These are phyloP conservation scores for Mycena polygramma DNA, from an alignment of 768 basidiomycete species.

Conservation along the genomic window DNA sequence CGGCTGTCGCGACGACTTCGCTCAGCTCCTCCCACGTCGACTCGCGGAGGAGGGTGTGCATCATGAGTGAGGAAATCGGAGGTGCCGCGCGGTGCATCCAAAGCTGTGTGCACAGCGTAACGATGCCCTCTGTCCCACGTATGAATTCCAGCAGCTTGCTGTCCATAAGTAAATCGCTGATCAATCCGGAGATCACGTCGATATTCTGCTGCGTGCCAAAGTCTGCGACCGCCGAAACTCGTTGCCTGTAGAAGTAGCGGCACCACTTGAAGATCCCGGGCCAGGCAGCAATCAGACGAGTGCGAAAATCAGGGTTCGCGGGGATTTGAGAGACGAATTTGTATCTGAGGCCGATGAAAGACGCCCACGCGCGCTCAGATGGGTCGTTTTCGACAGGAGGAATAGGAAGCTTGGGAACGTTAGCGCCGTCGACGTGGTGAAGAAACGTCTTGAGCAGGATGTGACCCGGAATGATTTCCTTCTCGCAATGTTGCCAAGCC, in stretches of 20 bases:
- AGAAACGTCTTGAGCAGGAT: slow-evolving; percentile 19
- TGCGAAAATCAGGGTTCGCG: slow-evolving; percentile 21
- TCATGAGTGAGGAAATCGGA: slow-evolving; percentile 2
- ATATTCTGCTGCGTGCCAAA: slow-evolving; percentile 1
- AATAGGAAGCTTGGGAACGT: slow-evolving; percentile 5
- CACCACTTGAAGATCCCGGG: slow-evolving; percentile 31
- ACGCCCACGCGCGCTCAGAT: slow-evolving; percentile 24
- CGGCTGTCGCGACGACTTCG: slow-evolving; percentile 13
- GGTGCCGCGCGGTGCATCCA: slow-evolving; percentile 25
- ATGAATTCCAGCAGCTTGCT: slow-evolving; percentile 8
- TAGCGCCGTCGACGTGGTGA: slow-evolving; percentile 9
- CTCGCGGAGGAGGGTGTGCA: slow-evolving; percentile 12
- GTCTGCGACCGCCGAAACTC: slow-evolving; percentile 14
- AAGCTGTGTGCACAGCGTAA: slow-evolving; percentile 21
- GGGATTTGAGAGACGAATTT: slow-evolving; percentile 16
- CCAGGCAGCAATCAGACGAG: slow-evolving; percentile 26
- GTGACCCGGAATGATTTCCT: background rate
- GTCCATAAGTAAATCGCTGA: slow-evolving; percentile 13
- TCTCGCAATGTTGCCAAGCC: slow-evolving; percentile 6
- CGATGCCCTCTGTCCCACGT: slow-evolving; percentile 18
- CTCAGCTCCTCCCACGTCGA: slow-evolving; percentile 22
- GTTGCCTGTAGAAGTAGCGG: slow-evolving; percentile 25
- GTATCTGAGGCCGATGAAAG: slow-evolving; percentile 19
- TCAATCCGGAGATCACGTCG: background rate
- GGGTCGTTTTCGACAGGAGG: slow-evolving; percentile 22